phyloP scores from a whole-genome alignment of 257 asterid species.

The Eucommia ulmoides region DNA sequence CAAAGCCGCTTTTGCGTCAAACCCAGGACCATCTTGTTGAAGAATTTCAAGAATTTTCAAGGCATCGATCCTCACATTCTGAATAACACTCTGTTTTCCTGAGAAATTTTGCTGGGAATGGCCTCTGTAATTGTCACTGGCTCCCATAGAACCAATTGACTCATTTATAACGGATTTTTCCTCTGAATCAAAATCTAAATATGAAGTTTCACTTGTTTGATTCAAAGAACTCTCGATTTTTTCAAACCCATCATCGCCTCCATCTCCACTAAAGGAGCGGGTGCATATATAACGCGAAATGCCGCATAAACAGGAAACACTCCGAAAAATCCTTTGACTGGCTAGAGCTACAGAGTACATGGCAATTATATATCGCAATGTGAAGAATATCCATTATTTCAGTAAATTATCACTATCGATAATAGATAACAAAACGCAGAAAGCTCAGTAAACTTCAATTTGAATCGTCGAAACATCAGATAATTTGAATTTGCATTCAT shows the following conservation, averaged over 20 bases:
- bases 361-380: slow-evolving; percentile 12
- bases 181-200: slow-evolving; percentile 19
- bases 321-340: slow-evolving; percentile 30
- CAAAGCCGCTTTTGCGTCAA: slow-evolving; percentile 44
- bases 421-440: slow-evolving; percentile 5
- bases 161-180: slow-evolving; percentile 19
- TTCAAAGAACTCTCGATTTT: slow-evolving; percentile 52
- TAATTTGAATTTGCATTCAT: not conserved
- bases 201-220: slow-evolving; percentile 50
- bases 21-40: slow-evolving; percentile 67
- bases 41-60: slow-evolving; percentile 59
- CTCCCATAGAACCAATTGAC: slow-evolving; percentile 15
- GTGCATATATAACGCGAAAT: slow-evolving; percentile 44
- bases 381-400: slow-evolving; percentile 21
- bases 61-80: slow-evolving; percentile 42
- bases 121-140: slow-evolving; percentile 7
- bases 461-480: no score
- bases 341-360: slow-evolving; percentile 43
- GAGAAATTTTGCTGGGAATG: slow-evolving; percentile 19
- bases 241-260: slow-evolving; percentile 47
- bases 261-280: slow-evolving; percentile 24
- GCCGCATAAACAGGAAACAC: slow-evolving; percentile 21
- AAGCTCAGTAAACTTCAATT: no score
- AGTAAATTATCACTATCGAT: slow-evolving; percentile 10
- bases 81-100: slow-evolving; percentile 28